Evolutionary conservation across 768 basidiomycete genomes (phyloP).

Genomic region (Pisolithus tinctorius): DNA sequence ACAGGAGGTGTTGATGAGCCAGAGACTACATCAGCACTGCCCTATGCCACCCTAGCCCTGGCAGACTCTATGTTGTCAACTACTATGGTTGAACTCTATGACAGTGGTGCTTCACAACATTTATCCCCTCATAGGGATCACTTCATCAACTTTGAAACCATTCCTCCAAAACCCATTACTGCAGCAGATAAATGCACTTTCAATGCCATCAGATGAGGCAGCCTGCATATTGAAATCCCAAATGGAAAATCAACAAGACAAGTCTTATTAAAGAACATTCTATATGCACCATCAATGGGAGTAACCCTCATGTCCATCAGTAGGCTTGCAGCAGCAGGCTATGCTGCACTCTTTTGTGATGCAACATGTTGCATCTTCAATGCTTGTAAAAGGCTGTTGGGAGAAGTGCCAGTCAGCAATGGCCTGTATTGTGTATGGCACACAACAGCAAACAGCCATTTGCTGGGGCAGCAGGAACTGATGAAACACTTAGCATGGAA

Average conservation of each 20-base stretch:
- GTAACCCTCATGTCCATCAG: conserved; percentile 3
- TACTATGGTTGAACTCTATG: too few species aligned
- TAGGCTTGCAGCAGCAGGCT: neutral
- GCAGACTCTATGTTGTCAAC: too few species aligned
- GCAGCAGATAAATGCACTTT: too few species aligned
- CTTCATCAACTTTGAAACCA: too few species aligned
- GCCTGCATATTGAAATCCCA: neutral
- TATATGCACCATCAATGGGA: conserved; percentile 1
- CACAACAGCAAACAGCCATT: neutral
- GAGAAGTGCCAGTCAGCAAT: neutral
- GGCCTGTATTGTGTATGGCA: neutral
- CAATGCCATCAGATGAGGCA: too few species aligned
- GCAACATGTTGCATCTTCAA: neutral
- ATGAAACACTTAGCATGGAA: neutral
- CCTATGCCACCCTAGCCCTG: neutral
- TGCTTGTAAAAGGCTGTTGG: neutral
- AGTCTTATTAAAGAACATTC: neutral
- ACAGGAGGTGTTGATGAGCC: too few species aligned
- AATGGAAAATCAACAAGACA: neutral
- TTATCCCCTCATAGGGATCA: too few species aligned
- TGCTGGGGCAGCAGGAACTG: neutral
- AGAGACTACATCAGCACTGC: too few species aligned
- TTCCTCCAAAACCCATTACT: too few species aligned
- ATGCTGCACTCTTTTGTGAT: conserved; percentile 1
- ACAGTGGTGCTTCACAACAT: too few species aligned